Conservation (phyloP, 139 green algal species). For the Chloropicon primus region DNA sequence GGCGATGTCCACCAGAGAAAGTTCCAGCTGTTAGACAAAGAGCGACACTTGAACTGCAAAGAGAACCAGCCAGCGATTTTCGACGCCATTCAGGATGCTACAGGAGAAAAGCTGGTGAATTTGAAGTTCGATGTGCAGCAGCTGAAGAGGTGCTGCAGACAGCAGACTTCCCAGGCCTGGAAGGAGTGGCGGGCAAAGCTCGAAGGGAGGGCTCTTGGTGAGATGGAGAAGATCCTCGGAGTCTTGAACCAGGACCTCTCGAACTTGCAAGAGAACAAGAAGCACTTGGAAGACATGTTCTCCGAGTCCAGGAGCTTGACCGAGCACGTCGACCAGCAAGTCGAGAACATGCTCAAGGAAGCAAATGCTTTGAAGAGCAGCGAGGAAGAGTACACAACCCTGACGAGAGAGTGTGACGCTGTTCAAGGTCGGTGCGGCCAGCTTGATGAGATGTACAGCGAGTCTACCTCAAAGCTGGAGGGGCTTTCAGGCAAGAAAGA, state of each 20-base stretch:
- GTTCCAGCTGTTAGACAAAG: constrained; percentile 18
- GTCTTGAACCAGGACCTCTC: constrained; percentile 23
- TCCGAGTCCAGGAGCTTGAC: not conserved
- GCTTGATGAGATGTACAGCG: not conserved
- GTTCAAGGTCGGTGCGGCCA: not conserved
- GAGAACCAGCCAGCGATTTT: constrained; percentile 41
- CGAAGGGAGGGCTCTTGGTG: constrained; percentile 16
- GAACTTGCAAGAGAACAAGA: not conserved
- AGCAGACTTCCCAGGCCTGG: constrained; percentile 30
- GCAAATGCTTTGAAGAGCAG: not conserved
- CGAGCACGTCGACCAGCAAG: not conserved
- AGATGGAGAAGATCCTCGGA: constrained; percentile 17
- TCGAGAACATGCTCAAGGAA: not conserved
- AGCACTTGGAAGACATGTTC: not conserved
- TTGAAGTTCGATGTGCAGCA: constrained; percentile 32
- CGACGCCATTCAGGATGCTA: constrained; percentile 19
- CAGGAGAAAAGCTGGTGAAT: constrained; percentile 24
- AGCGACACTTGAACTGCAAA: constrained; percentile 24
- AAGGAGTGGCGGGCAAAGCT: constrained; percentile 35
- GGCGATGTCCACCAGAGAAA: constrained; percentile 25
- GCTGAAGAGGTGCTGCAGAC: constrained; percentile 49
- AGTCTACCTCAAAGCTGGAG: not conserved
- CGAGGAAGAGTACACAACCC: not conserved
- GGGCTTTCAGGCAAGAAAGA: not conserved
- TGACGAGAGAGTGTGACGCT: not conserved